Evolutionary conservation across 768 basidiomycete species (phyloP), one percentile per base, ranked within the genome.

Genomic region (Pleurotus salmoneostramineus): DNA sequence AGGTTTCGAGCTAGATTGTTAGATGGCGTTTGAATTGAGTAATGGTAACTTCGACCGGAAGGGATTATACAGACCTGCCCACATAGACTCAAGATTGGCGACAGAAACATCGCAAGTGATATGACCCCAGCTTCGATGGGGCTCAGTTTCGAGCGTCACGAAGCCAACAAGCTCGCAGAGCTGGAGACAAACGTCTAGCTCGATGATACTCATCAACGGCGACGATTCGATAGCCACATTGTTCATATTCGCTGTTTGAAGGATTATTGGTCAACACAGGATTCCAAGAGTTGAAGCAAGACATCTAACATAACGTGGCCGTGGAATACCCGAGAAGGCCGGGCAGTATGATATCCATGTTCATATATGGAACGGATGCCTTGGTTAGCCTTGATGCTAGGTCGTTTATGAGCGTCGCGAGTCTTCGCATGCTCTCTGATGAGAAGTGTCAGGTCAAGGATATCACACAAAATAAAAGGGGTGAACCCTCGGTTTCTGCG

Each of bases 31-130:
- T 33, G 34, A 46, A n/a, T n/a, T n/a, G n/a, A n/a, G n/a, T 32
- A 48, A n/a, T 56, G 46, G 72, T 77, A 76, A 79, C 57, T 78
- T 75, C n/a, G 14, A 33, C 3, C 8, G 17, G 33, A 5, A 50
- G 37, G 6, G 15, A 11, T 3, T 50, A 50, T n/a, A n/a, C n/a
- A n/a, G n/a, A n/a, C n/a, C n/a, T n/a, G n/a, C n/a, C 49, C 11
- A 10, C 7, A 50, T 12, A 5, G 79, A 75, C 62, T 80, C 79
- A 55, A 79, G 46, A 60, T 80, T 80, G 4, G 79, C 79, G 5
- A 80, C 67, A 7, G 77, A 69, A 3, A 79, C 79, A 45, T 68
- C 78, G 37, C 68, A 72, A 6, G 77, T 68, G 46, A 80, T 71
- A 60, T 80, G 78, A 0, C 78, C 78, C 77, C 77, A 79, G 17